Conservation (phyloP, 345 rosid species). For the Bruguiera parviflora region DNA sequence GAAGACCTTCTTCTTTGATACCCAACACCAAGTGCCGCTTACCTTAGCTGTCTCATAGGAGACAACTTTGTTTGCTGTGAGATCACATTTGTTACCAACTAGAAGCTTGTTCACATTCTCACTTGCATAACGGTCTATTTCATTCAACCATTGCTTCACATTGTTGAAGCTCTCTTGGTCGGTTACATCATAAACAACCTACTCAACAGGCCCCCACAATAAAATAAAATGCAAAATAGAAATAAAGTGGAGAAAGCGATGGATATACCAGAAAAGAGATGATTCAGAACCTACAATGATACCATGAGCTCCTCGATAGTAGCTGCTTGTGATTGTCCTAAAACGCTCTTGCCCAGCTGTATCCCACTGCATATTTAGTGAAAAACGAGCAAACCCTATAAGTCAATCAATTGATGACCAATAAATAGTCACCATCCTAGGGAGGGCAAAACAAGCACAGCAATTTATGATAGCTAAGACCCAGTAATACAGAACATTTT, state of each 20-base stretch:
- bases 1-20: too few species aligned
- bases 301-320: conserved; percentile 36
- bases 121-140: conserved; percentile 78
- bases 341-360: conserved; percentile 39
- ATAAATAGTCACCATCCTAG: too few species aligned
- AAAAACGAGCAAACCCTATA: background rate
- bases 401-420: background rate
- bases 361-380: conserved; percentile 28
- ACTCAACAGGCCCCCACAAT: conserved; percentile 8
- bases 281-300: conserved; percentile 22
- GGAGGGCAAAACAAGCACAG: too few species aligned
- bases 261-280: background rate
- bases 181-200: conserved; percentile 81
- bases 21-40: too few species aligned
- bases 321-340: conserved; percentile 38
- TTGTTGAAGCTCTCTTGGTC: conserved; percentile 82
- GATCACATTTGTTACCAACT: conserved; percentile 83
- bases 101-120: conserved; percentile 73
- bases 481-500: too few species aligned
- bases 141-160: conserved; percentile 73
- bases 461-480: too few species aligned
- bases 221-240: background rate
- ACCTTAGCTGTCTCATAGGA: conserved; percentile 77
- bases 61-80: conserved; percentile 63
- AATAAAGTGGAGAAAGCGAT: background rate